Evolutionary conservation across 169 alveolate species (phyloP).

Genomic region (Amoebophrya sp.): DNA sequence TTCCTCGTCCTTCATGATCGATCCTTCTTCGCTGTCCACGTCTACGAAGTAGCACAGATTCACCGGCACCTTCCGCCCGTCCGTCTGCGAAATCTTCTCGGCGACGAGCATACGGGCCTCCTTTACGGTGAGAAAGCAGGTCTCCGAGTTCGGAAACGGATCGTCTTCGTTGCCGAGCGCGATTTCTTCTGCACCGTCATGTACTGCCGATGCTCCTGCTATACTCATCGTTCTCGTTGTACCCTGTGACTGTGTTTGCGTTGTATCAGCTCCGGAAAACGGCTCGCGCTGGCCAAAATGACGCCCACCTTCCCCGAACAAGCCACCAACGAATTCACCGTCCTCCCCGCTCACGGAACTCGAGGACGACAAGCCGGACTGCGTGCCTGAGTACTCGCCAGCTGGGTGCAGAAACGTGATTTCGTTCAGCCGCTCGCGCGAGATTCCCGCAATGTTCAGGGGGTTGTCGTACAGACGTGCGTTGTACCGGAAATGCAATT

Average conservation of each 20-base stretch:
- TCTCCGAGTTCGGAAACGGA: background rate
- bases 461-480: background rate
- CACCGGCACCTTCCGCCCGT: background rate
- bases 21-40: background rate
- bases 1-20: background rate
- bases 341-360: background rate
- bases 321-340: background rate
- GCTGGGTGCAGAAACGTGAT: no score
- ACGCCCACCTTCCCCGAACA: no score
- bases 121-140: background rate
- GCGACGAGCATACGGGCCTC: background rate
- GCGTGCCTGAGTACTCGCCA: background rate
- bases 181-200: background rate
- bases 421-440: background rate
- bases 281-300: no score
- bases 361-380: background rate
- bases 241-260: no score
- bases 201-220: no score
- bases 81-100: background rate
- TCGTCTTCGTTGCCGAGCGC: background rate
- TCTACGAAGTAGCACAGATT: background rate
- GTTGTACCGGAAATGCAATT: background rate
- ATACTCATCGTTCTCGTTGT: no score
- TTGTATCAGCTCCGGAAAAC: no score
- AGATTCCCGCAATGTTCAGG: background rate